phyloP scores from a whole-genome alignment of 2,329 filamentous ascomycete species.

The Penicillium fuscoglaucum region DNA sequence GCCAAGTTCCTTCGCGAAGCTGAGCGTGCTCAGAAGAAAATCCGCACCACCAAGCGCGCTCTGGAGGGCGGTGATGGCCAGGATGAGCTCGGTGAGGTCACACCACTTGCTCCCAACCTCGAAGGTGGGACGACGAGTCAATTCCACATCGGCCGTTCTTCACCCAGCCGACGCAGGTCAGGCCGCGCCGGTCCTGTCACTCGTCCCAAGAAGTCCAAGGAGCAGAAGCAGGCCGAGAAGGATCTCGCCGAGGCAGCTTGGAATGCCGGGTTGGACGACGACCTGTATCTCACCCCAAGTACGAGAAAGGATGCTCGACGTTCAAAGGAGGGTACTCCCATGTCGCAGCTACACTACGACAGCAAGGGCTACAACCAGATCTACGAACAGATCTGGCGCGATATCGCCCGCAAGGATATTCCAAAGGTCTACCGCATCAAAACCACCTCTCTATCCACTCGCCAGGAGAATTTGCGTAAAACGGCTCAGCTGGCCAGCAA shows the following conservation, averaged over 20 bases:
- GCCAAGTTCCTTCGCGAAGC: constrained; percentile 80
- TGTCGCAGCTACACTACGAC: constrained; percentile 66
- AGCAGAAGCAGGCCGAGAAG: constrained; percentile 68
- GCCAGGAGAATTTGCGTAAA: constrained; percentile 95
- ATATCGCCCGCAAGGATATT: constrained; percentile 89
- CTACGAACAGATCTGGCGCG: constrained; percentile 95
- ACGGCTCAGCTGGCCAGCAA: constrained; percentile 95
- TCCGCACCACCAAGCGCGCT: constrained; percentile 82
- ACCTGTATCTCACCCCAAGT: constrained; percentile 56
- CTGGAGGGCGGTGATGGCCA: constrained; percentile 75
- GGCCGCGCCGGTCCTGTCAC: constrained; percentile 54
- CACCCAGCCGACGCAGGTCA: constrained; percentile 53
- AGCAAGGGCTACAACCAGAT: constrained; percentile 96
- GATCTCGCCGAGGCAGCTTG: constrained; percentile 84
- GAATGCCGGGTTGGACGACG: constrained; percentile 60
- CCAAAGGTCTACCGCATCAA: constrained; percentile 90
- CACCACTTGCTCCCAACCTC: constrained; percentile 73
- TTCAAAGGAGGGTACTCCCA: constrained; percentile 47
- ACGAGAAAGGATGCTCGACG: constrained; percentile 47
- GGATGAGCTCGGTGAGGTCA: constrained; percentile 72
- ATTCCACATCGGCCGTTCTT: constrained; percentile 68
- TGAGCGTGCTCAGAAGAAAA: constrained; percentile 88
- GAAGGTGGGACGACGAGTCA: constrained; percentile 84
- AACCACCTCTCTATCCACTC: constrained; percentile 78
- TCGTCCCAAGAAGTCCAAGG: constrained; percentile 83